A percentile compares a stretch with the other conserved stretches of the same genome.
Conservation (phyloP, 768 basidiomycete species). For the Tulasnella sp. region DNA sequence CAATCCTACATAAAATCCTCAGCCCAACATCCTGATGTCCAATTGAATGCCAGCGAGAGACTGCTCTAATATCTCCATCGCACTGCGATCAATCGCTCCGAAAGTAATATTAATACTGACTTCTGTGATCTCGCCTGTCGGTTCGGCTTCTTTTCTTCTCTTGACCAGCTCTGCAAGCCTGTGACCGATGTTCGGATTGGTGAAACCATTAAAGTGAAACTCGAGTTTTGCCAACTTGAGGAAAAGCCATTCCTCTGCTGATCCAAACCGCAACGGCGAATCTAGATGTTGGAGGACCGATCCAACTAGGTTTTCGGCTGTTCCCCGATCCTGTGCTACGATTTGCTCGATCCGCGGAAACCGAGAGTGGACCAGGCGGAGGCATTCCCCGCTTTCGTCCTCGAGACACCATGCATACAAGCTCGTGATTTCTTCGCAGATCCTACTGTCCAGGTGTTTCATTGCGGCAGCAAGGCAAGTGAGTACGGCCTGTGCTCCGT, state of each 20-base stretch:
- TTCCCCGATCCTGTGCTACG: background rate
- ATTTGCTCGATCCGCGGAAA: background rate
- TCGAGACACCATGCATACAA: background rate
- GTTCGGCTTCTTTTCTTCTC: no score
- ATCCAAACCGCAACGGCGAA: background rate
- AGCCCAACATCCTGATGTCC: no score
- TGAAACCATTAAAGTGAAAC: background rate
- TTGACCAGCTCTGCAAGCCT: no score
- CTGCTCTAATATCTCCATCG: no score
- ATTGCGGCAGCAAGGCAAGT: background rate
- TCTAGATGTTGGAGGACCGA: background rate
- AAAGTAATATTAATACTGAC: no score
- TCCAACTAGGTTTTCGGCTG: no score
- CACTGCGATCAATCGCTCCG: no score
- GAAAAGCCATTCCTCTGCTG: background rate
- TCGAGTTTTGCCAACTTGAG: background rate
- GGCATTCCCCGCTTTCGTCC: background rate
- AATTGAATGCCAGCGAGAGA: no score
- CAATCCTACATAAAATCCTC: no score
- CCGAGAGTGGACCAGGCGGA: background rate
- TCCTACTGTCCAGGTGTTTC: background rate
- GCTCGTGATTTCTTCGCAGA: background rate
- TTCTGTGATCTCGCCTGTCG: no score
- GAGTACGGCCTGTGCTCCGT: background rate
- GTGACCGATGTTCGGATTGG: background rate